Base-by-base conservation (phyloP, 2,329 filamentous ascomycete genomes). In the Fusarium floridanum region DNA sequence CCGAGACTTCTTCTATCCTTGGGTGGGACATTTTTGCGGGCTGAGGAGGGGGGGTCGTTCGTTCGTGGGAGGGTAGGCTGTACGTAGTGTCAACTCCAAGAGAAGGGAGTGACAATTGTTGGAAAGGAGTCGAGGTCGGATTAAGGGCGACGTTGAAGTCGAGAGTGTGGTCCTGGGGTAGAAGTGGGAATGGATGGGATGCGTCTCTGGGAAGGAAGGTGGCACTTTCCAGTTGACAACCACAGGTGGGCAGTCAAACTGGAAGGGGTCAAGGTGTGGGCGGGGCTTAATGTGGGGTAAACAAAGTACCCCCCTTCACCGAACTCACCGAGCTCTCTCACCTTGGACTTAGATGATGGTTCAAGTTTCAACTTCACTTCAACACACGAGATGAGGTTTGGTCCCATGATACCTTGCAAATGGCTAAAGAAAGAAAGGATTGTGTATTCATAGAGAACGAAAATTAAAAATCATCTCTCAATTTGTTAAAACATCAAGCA, bases 1-100 rank as follows among this genome's bases (percentile, higher is more conserved):
- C 95, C 70, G 92, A 94, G 73, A 98, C 92, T 84, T 98, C 97
- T 89, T 99, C 97, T 83, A 98, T 92, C 71, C 93, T 92, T 70
- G 95, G 91, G 86, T 97, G 92, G 53, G 94, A 94, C 95, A 97
- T 97, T 76, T 73, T 75, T 73, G 63, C 69, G 32, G 32, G 11
- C 12, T 34, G 32, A 34, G 32, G 11, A 12, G 32, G 32, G 60
- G 43, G 43, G 4, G 20, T 27, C 24, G 14, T 9, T 11, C 37
- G 37, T 17, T 16, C 22, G 67, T 65, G 45, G 36, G 20, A 36
- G 37, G 45, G 27, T 6, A 36, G 10, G 20, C 27, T 17, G 36
- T 59, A 27, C 27, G 36, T 43, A 39, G 36, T 6, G 27, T 55
- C 48, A 20, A n/a, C 48, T 32, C 27, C 27, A 55, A 55, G 27